These are phyloP conservation scores for Mycogone perniciosa DNA, from an alignment of 2,329 filamentous ascomycete species.

Conservation along the genomic window DNA sequence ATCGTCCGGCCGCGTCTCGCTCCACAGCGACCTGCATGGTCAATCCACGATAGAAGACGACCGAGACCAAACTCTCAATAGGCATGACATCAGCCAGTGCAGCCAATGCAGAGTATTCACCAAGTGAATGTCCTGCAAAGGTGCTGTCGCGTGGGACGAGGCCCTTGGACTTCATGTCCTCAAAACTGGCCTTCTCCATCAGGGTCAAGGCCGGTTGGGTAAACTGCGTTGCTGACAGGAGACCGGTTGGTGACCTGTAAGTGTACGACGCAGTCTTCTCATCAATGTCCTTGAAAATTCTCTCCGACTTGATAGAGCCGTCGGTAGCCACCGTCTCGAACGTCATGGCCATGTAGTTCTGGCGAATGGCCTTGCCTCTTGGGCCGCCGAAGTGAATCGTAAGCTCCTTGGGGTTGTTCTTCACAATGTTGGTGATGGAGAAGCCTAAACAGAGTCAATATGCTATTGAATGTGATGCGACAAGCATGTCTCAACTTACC, in stretches of 20 bases:
- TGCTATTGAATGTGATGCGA: not conserved
- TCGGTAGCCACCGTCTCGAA: constrained; percentile 96
- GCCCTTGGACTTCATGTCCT: constrained; percentile 97
- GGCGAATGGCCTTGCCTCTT: constrained; percentile 90
- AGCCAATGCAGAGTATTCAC: constrained; percentile 95
- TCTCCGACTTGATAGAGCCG: constrained; percentile 92
- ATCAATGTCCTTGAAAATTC: constrained; percentile 97
- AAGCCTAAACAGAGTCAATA: constrained; percentile 52
- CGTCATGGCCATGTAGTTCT: constrained; percentile 99
- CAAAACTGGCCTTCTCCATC: constrained; percentile 99
- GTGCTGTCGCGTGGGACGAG: constrained; percentile 93
- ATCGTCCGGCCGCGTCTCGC: constrained; percentile 84
- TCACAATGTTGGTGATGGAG: constrained; percentile 97
- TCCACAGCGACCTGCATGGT: constrained; percentile 99
- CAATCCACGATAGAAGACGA: constrained; percentile 97
- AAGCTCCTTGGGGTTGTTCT: constrained; percentile 98
- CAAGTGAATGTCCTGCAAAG: constrained; percentile 95
- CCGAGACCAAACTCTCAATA: constrained; percentile 96
- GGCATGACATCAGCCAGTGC: constrained; percentile 98
- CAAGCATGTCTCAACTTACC: constrained; percentile 47
- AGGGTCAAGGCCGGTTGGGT: constrained; percentile 94
- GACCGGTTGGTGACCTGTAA: constrained; percentile 87
- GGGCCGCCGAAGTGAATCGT: constrained; percentile 98
- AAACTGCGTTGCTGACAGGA: constrained; percentile 96
- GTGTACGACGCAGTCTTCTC: constrained; percentile 94